These are phyloP conservation scores for Solanum chiquidenum DNA, from an alignment of 257 asterid genomes.

Conservation along the genomic window DNA sequence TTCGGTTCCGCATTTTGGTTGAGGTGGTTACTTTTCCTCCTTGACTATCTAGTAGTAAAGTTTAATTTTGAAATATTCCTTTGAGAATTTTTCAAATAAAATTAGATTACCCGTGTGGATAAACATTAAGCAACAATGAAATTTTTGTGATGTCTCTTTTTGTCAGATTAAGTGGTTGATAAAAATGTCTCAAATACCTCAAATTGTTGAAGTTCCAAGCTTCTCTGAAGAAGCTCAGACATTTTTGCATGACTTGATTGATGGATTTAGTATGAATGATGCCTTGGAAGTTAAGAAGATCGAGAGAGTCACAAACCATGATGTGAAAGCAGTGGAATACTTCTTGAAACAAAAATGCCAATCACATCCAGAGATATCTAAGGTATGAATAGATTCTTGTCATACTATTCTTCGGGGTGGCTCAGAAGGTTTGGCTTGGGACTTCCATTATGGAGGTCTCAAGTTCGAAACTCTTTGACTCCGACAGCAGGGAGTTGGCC, in stretches of 20 bases:
- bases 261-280: constrained; percentile 37
- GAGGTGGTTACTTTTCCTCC: constrained; percentile 40
- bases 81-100: background rate
- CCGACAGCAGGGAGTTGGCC: background rate
- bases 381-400: constrained; percentile 24
- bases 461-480: background rate
- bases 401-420: too few species aligned
- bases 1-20: constrained; percentile 65
- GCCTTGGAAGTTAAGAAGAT: constrained; percentile 39
- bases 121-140: background rate
- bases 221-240: constrained; percentile 58
- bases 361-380: constrained; percentile 59
- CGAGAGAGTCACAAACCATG: constrained; percentile 44
- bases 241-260: constrained; percentile 42
- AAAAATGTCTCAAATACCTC: constrained; percentile 66
- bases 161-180: constrained; percentile 71
- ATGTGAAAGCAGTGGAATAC: constrained; percentile 52
- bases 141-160: background rate
- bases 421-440: background rate
- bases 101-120: background rate
- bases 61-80: background rate
- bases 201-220: constrained; percentile 59
- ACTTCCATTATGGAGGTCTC: background rate
- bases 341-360: constrained; percentile 42
- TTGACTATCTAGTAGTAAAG: background rate